These are phyloP conservation scores for Mariannaea elegans DNA, from an alignment of 2,329 filamentous ascomycete species.

Conservation along the genomic window DNA sequence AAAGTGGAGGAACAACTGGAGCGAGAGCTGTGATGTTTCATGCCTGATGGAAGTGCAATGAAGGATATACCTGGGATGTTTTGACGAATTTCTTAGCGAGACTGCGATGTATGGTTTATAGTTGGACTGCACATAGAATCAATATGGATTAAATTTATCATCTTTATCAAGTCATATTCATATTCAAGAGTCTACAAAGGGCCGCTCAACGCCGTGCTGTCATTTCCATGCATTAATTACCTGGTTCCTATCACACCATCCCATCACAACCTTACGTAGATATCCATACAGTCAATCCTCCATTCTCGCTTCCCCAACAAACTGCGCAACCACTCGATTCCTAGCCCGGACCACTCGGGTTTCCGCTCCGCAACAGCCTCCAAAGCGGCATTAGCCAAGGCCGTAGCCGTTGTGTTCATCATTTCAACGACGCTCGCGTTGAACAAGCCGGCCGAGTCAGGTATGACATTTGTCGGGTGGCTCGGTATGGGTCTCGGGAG, in stretches of 20 bases:
- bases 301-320: conserved; percentile 86
- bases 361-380: conserved; percentile 66
- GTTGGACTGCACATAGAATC: conserved; percentile 20
- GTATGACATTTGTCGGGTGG: conserved; percentile 34
- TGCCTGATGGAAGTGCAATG: conserved; percentile 39
- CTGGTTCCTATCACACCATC: not conserved
- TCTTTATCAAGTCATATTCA: not conserved
- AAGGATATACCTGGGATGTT: conserved; percentile 40
- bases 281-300: conserved; percentile 89
- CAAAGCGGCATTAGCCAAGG: conserved; percentile 72
- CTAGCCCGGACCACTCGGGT: conserved; percentile 78
- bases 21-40: conserved; percentile 32
- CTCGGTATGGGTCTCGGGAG: conserved; percentile 69
- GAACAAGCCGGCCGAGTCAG: conserved; percentile 47
- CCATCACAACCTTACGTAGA: conserved; percentile 76
- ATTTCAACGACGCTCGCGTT: conserved; percentile 63
- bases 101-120: conserved; percentile 34
- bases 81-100: conserved; percentile 34
- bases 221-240: not conserved
- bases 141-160: conserved; percentile 14
- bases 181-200: no score
- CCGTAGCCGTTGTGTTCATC: conserved; percentile 75
- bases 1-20: not conserved
- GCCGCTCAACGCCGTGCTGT: conserved; percentile 1
- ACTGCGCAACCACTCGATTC: conserved; percentile 86